Conservation (phyloP, 768 basidiomycete genomes). For the Mycena olivaceomarginata region DNA sequence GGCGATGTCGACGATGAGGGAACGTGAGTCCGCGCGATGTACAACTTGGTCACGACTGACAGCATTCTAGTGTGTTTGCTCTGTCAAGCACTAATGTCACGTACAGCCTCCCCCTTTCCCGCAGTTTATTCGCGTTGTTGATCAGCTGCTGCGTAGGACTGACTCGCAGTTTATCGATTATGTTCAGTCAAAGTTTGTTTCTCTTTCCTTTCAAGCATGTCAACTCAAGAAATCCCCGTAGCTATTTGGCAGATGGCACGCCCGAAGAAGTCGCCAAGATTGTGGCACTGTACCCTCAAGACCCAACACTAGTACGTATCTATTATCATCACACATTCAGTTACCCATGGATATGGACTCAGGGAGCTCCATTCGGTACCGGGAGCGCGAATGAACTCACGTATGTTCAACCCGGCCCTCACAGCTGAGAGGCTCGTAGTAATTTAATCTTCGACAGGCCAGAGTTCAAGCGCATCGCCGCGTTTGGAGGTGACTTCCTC, state of each 20-base stretch:
- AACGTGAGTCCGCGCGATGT: neutral
- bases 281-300: slow-evolving; percentile 8
- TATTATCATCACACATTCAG: neutral
- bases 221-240: too few relatives aligned
- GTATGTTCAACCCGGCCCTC: neutral
- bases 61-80: too few relatives aligned
- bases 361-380: slow-evolving; percentile 32
- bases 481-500: slow-evolving; percentile 62
- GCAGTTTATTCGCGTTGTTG: too few relatives aligned
- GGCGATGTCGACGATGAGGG: neutral
- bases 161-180: too few relatives aligned
- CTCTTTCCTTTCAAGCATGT: too few relatives aligned
- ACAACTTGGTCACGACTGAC: too few relatives aligned
- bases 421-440: neutral
- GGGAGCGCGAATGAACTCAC: slow-evolving; percentile 15
- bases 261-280: neutral
- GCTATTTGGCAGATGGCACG: too few relatives aligned
- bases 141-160: too few relatives aligned
- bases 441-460: slow-evolving; percentile 48
- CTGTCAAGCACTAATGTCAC: too few relatives aligned
- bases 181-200: too few relatives aligned
- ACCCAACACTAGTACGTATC: slow-evolving; percentile 13
- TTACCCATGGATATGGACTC: neutral
- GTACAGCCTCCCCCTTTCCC: too few relatives aligned
- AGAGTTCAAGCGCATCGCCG: slow-evolving; percentile 62